A percentile compares a stretch with the other conserved stretches of the same genome.
Evolutionary conservation across 2,329 filamentous ascomycete genomes (phyloP).

Genomic region (Pezicula rhizophila): DNA sequence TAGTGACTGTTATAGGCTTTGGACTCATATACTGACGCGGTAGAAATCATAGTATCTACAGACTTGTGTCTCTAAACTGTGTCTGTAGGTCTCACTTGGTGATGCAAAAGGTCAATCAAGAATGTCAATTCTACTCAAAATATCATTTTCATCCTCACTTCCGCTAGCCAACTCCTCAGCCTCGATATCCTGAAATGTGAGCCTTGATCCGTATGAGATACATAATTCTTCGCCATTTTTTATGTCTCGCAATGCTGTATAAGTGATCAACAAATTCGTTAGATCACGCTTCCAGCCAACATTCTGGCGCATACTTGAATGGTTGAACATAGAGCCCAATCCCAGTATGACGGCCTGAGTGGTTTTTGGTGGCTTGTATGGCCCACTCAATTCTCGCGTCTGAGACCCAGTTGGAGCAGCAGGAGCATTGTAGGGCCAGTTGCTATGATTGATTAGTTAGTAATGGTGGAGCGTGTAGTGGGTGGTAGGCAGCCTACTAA

Average conservation of each 20-base stretch:
- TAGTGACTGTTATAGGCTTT: no score
- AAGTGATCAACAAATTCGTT: constrained; percentile 37
- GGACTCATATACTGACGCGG: no score
- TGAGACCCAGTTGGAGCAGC: neutral
- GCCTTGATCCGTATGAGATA: constrained; percentile 30
- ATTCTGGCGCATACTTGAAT: constrained; percentile 44
- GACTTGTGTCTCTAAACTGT: no score
- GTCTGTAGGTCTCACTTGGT: neutral
- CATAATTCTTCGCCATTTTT: constrained; percentile 47
- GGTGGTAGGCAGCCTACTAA: constrained; percentile 35
- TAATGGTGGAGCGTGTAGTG: neutral
- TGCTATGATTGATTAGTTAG: constrained; percentile 13
- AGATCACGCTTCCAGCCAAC: constrained; percentile 48
- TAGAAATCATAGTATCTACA: no score
- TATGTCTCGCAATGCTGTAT: constrained; percentile 43
- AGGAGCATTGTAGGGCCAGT: constrained; percentile 23
- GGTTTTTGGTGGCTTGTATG: constrained; percentile 21
- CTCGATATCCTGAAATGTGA: constrained; percentile 31
- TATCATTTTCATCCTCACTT: constrained; percentile 21
- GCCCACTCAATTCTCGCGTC: constrained; percentile 18
- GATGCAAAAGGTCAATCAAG: constrained; percentile 20
- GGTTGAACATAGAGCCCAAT: constrained; percentile 53
- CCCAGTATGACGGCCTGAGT: constrained; percentile 49
- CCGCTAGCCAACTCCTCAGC: constrained; percentile 13
- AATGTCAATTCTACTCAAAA: constrained; percentile 25